Conservation (phyloP, 2,329 filamentous ascomycete genomes). For the Cercospora sp. region DNA sequence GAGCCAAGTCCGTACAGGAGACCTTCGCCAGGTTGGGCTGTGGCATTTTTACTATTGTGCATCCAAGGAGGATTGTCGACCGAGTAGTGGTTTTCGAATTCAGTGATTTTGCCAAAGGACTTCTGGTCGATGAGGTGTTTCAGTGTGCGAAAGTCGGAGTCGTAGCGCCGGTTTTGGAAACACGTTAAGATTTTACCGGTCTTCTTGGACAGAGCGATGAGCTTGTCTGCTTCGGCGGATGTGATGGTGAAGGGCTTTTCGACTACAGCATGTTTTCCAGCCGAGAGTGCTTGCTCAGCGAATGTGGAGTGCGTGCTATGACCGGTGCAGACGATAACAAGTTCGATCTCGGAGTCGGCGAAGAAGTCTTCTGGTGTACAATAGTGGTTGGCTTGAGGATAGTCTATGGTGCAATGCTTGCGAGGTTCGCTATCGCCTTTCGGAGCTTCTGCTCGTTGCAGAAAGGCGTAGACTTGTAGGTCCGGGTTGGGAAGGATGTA, state of each 20-base stretch:
- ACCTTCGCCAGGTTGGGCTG: constrained; percentile 44
- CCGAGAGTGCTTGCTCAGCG: constrained; percentile 38
- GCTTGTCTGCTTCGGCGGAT: constrained; percentile 38
- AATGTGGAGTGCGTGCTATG: constrained; percentile 38
- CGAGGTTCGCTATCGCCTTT: constrained; percentile 36
- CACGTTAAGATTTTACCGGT: constrained; percentile 40
- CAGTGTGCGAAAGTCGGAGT: constrained; percentile 44
- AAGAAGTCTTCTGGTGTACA: constrained; percentile 40
- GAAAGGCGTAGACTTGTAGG: constrained; percentile 50
- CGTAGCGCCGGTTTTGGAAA: constrained; percentile 45
- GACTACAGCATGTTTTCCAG: constrained; percentile 45
- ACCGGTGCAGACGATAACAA: constrained; percentile 42
- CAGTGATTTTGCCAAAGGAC: constrained; percentile 36
- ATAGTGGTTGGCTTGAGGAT: constrained; percentile 45
- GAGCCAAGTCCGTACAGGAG: constrained; percentile 49
- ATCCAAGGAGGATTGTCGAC: constrained; percentile 48
- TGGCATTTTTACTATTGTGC: constrained; percentile 26
- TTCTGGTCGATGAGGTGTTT: constrained; percentile 29
- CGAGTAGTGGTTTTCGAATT: constrained; percentile 43
- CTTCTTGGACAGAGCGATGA: constrained; percentile 39
- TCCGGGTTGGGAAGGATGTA: constrained; percentile 53
- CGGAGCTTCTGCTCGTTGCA: constrained; percentile 50
- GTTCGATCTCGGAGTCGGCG: constrained; percentile 38
- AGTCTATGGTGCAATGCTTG: constrained; percentile 54
- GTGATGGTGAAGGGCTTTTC: constrained; percentile 44